Conservation (phyloP, 2,329 filamentous ascomycete species). For the Microsporum audouinii region DNA sequence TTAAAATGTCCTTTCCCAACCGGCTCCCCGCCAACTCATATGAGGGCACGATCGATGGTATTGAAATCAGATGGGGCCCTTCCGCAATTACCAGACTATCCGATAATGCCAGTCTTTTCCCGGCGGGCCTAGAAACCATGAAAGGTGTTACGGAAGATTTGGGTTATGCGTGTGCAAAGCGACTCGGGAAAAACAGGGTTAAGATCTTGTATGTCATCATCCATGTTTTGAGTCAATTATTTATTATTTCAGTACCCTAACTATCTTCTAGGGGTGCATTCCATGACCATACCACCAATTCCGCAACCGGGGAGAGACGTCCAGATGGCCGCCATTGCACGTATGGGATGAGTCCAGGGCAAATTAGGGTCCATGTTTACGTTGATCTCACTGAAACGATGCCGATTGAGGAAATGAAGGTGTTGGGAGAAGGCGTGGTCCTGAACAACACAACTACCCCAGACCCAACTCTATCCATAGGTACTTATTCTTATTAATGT, state of each 20-base stretch:
- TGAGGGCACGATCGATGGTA: conserved; percentile 3
- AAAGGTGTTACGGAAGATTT: conserved; percentile 6
- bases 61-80: conserved; percentile 1
- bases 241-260: conserved; percentile 2
- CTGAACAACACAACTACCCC: background rate
- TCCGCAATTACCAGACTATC: background rate
- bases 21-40: conserved; percentile 4
- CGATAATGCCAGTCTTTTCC: background rate
- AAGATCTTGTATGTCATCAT: conserved; percentile 1
- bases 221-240: background rate
- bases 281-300: conserved; percentile 1
- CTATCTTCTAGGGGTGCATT: conserved; percentile 1
- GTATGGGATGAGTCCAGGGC: background rate
- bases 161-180: conserved; percentile 1
- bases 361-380: conserved; percentile 6
- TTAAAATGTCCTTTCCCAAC: conserved; percentile 4
- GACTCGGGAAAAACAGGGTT: background rate
- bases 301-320: background rate
- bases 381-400: background rate
- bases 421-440: conserved; percentile 4
- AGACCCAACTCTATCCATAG: conserved; percentile 4
- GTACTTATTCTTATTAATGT: background rate
- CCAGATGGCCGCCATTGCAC: conserved; percentile 4
- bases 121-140: background rate
- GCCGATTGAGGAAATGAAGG: background rate